Evolutionary conservation across 108 stramenopile species (phyloP), one percentile per base, ranked within the genome.

Genomic region (Cyclostephanos invisitatus): DNA sequence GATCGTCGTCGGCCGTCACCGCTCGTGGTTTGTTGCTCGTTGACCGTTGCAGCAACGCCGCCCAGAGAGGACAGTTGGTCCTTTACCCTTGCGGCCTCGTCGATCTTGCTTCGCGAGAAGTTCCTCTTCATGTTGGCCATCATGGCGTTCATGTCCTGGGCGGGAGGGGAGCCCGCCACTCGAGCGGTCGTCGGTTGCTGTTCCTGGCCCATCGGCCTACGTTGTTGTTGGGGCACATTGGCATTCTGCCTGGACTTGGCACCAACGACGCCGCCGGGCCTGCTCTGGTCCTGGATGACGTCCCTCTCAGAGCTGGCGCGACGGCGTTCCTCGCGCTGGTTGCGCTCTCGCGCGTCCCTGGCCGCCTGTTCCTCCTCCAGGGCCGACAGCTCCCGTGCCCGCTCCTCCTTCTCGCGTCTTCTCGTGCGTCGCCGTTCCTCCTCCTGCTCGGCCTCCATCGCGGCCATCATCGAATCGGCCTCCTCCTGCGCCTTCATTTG

Each of bases 41-140:
- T 32, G 11, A 40, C 66, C 15, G 58, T 10, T 22, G 40, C 37
- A 18, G 44, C 37, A 32, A 25, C 47, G 42, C 44, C 46, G 11
- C 68, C 57, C 29, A 70, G 27, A 0, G 37, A 56, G 20, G 68
- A 56, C 59, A 75, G 51, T 46, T 77, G 56, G 1, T 68, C 38
- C 37, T 68, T 40, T 6, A 77, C 75, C 56, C 75, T 70, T 21
- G 67, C 21, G 0, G 75, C 75, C 62, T 77, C 75, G 5, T 50
- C 67, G 29, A 59, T 40, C 37, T 64, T 70, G 51, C 62, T 69
- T 47, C 46, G 44, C 20, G 53, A 59, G 51, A 77, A 77, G 25
- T 68, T 60, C 54, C 64, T 53, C 46, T 70, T 68, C 62, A 70
- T 77, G 24, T 62, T 64, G 29, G 44, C 75, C 63, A 53, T 68